Percentiles rank a stretch among this genome's conserved stretches.
These are phyloP conservation scores for Phytophthora europaea DNA, from an alignment of 352 stramenopile species.

Conservation along the genomic window DNA sequence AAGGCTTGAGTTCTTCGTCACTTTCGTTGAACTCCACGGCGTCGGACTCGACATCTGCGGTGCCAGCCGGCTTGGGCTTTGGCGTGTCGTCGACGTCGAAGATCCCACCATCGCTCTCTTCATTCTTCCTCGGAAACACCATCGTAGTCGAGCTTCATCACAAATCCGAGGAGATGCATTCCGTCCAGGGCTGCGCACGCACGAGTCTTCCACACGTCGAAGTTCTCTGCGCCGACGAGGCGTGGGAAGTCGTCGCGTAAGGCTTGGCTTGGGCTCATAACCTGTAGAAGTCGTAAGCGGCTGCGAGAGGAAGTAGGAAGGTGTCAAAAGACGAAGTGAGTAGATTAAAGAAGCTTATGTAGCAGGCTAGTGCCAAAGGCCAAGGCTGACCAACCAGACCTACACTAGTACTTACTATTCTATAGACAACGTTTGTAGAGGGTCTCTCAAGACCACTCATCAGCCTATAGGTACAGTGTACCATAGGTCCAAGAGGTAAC, in stretches of 20 bases:
- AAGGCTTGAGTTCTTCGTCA: not conserved
- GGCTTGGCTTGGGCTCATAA: conserved; percentile 12
- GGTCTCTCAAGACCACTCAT: no score
- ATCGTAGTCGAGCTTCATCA: not conserved
- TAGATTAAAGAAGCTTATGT: no score
- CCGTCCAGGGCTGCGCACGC: no score
- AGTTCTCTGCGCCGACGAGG: not conserved
- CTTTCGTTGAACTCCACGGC: not conserved
- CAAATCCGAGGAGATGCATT: conserved; percentile 1
- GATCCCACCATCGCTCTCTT: no score
- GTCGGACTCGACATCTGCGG: not conserved
- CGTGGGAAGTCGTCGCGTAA: conserved; percentile 25
- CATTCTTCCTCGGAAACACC: not conserved
- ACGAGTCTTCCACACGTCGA: conserved; percentile 7
- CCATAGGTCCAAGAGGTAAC: no score
- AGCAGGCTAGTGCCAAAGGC: no score
- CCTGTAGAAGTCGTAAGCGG: not conserved
- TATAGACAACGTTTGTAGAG: no score
- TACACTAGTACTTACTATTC: no score
- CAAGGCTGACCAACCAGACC: no score
- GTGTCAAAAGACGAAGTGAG: not conserved
- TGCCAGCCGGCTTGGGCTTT: not conserved
- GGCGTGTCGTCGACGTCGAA: no score
- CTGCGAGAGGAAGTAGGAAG: not conserved
- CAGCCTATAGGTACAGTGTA: no score